Base-by-base conservation (phyloP, 1,284 basidiomycete genomes). In the Malassezia obtusa region DNA sequence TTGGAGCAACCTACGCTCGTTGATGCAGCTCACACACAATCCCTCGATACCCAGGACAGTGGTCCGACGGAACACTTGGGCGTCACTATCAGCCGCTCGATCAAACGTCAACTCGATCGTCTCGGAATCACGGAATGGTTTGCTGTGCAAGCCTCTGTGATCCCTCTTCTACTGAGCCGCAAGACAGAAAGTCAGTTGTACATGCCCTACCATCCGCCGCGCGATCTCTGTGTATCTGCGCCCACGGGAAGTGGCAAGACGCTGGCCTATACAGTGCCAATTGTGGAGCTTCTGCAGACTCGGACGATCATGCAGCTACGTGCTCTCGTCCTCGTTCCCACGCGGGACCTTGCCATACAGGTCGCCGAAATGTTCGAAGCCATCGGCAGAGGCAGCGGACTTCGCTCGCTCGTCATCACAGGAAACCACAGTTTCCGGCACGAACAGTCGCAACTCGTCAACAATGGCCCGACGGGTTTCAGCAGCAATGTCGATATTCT, bases 211-310 rank as follows among this genome's bases (percentile, higher is more conserved):
- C 74, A 81, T 48, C 80, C 81, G 24, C 84, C 84, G 22, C 79
- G 80, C 36, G 94, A 99, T 74, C 80, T 91, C 9, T 92, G 91
- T 65, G 87, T 94, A n/a, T 94, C 89, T 5, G 94, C 94, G 1
- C 94, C 94, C 0, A 98, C 92, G 0, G 92, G 92, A 28, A 91
- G 88, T 63, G 92, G 92, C 0, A 98, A 98, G 77, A 98, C 92
- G 0, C 79, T 98, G 19, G 87, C 89, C 12, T 98, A 98, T 75
- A 85, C 85, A 4, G 77, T 96, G 17, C 92, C 92, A 1, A 87
- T 96, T 49, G 79, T 95, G 25, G 88, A 96, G 79, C 45, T 52
- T 17, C 40, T 51, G 48, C 45, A 57, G 4, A 43, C 51, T 32
- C 47, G 49, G 6, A 48, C 51, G n/a, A 43, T 68, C 3, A 55